Evolutionary conservation across 768 basidiomycete genomes (phyloP).

Genomic region (Mycena alexandri): DNA sequence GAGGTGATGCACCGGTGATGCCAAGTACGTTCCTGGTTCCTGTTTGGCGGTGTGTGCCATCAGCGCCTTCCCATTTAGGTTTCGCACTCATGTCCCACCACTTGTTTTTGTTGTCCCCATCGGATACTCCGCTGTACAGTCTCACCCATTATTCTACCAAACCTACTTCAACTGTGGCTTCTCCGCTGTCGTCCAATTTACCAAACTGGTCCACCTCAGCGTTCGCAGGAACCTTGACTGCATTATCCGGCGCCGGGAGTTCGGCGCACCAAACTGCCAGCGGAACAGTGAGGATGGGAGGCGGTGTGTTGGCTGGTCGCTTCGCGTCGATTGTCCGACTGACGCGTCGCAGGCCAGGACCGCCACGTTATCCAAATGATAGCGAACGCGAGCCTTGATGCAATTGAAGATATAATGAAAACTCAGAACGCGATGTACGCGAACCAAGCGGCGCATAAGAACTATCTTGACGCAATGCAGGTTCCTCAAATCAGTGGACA

Average conservation of each 20-base stretch:
- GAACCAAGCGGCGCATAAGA: constrained; percentile 20
- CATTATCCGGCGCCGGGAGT: constrained; percentile 86
- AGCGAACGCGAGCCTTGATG: constrained; percentile 95
- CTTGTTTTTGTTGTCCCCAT: constrained; percentile 86
- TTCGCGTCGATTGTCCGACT: neutral
- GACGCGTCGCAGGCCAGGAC: constrained; percentile 64
- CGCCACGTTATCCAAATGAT: constrained; percentile 99
- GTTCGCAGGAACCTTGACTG: constrained; percentile 90
- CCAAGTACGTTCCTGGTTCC: too few relatives aligned
- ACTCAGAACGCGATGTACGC: constrained; percentile 83
- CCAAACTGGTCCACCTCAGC: constrained; percentile 94
- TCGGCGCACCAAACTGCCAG: constrained; percentile 76
- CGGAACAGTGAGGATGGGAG: constrained; percentile 77
- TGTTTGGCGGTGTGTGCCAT: neutral
- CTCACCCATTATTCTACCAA: constrained; percentile 87
- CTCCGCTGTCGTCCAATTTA: constrained; percentile 83
- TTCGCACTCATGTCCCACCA: constrained; percentile 52
- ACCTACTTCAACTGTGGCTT: constrained; percentile 68
- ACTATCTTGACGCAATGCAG: constrained; percentile 56
- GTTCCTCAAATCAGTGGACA: constrained; percentile 96
- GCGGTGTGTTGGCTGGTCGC: constrained; percentile 50
- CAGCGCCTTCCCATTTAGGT: neutral
- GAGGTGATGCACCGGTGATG: too few relatives aligned
- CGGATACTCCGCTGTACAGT: constrained; percentile 88
- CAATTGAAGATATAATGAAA: constrained; percentile 92